Percentiles rank a stretch among this genome's conserved stretches.
Evolutionary conservation across 140 eudicot genomes (phyloP).

Genomic region (Ambrosia hybrid): DNA sequence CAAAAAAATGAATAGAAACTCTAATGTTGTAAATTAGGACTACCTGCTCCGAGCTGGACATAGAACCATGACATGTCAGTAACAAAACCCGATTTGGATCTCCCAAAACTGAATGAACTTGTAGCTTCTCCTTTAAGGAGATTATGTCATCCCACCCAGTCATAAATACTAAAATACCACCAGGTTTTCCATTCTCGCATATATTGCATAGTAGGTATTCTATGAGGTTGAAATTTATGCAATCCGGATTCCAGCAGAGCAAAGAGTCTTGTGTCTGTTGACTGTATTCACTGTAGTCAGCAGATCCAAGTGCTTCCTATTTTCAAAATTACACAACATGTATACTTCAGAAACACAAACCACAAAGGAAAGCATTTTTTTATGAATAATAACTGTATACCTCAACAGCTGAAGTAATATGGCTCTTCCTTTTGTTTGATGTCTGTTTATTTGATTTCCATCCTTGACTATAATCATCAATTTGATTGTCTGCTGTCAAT

Average conservation of each 20-base stretch:
- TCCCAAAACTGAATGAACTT: constrained; percentile 66
- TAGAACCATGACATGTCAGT: constrained; percentile 91
- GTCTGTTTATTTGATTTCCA: constrained; percentile 83
- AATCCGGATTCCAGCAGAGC: constrained; percentile 91
- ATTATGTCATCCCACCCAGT: constrained; percentile 97
- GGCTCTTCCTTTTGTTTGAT: constrained; percentile 76
- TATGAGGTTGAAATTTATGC: constrained; percentile 72
- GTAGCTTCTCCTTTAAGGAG: constrained; percentile 77
- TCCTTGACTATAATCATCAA: constrained; percentile 80
- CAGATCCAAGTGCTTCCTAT: constrained; percentile 72
- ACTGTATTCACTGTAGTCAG: constrained; percentile 63
- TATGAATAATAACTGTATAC: constrained; percentile 28
- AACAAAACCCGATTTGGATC: constrained; percentile 63
- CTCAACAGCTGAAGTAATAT: constrained; percentile 77
- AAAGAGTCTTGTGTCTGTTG: constrained; percentile 70
- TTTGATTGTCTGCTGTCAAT: constrained; percentile 73
- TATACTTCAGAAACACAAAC: constrained; percentile 17
- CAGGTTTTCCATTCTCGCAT: constrained; percentile 63
- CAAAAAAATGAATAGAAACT: not conserved
- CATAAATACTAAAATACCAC: constrained; percentile 80
- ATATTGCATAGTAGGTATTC: constrained; percentile 66
- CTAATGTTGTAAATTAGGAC: not conserved
- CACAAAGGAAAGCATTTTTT: not conserved
- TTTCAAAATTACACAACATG: constrained; percentile 22
- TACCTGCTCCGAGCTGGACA: constrained; percentile 91